Conservation (phyloP, 371 early-diverging fungal genomes). For the Coemansia sp. region DNA sequence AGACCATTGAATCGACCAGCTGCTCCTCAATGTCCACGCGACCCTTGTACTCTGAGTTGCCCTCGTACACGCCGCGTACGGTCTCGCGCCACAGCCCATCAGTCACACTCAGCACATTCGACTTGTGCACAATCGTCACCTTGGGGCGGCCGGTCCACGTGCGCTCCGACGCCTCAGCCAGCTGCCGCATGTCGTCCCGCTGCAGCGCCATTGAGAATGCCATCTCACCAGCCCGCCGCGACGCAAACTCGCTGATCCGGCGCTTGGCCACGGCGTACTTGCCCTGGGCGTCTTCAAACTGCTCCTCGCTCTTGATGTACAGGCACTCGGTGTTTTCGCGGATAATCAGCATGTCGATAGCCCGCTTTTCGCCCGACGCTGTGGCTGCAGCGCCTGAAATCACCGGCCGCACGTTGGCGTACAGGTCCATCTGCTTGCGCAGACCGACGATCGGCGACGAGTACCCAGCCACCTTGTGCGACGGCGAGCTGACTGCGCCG, state of each 20-base stretch:
- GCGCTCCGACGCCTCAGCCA: slow-evolving; percentile 57
- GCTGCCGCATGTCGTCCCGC: slow-evolving; percentile 69
- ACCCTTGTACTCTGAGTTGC: slow-evolving; percentile 57
- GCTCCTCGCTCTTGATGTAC: slow-evolving; percentile 50
- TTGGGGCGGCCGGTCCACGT: slow-evolving; percentile 71
- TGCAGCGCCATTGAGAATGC: slow-evolving; percentile 86
- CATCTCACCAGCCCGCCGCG: slow-evolving; percentile 78
- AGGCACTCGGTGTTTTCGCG: slow-evolving; percentile 97
- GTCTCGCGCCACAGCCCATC: slow-evolving; percentile 95
- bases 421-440: slow-evolving; percentile 88
- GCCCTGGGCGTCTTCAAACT: slow-evolving; percentile 30
- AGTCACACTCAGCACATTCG: slow-evolving; percentile 87
- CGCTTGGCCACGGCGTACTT: slow-evolving; percentile 81
- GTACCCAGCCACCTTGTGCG: slow-evolving; percentile 95
- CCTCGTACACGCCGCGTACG: slow-evolving; percentile 71
- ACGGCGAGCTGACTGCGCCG: slow-evolving; percentile 96
- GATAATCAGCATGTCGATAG: slow-evolving; percentile 90
- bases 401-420: slow-evolving; percentile 94
- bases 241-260: slow-evolving; percentile 84
- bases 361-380: slow-evolving; percentile 56
- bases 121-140: slow-evolving; percentile 95
- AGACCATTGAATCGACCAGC: slow-evolving; percentile 94
- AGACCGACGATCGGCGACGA: slow-evolving; percentile 94
- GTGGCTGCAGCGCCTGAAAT: slow-evolving; percentile 62
- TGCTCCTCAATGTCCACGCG: slow-evolving; percentile 86